Base-by-base conservation (phyloP, 148 eudicot species). In the Vaccinium myrtillus region DNA sequence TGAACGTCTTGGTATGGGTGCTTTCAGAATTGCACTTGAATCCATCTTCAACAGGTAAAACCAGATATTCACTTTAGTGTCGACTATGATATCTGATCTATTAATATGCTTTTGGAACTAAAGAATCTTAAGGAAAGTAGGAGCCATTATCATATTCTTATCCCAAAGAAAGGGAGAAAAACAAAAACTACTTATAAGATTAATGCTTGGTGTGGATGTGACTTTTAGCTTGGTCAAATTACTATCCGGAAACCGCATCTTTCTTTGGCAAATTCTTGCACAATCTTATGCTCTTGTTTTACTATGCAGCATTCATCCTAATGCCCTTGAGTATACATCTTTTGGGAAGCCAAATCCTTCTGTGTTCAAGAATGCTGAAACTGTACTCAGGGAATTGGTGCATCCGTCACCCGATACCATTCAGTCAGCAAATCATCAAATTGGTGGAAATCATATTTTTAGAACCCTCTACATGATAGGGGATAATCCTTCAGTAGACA, bases 1-100 rank as follows among this genome's bases (percentile, higher is more conserved):
- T 36, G 95, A 94, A 86, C 94, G 98, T 63, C 90, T 96, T 83
- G 98, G 98, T 85, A 91, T 96, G 98, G 98, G 95, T 73, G 98
- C 98, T 85, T 94, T 94, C 89, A 90, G 98, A 88, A 93, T 94
- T 83, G 95, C 97, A 32, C 70, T 96, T 61, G 97, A 94, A 83
- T 91, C 97, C 79, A 89, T 96, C 84, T 96, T 90, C 91, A 94
- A 93, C 93, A 91, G 93, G 98, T 95, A 88, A 84, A 59, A 84
- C 49, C 63, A 76, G 49, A 69, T 78, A 61, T 30, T 18, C 3
- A 21, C 10, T 19, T 70, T 70, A 21, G 23, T 49, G 51, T 19
- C 3, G 4, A 55, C 32, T 21, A 27, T 65, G 21, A 21, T 75
- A 14, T 30, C 14, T 67, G 16, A 23, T 43, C 25, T 61, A 3